Conservation (phyloP, 208 protist genomes). For the Wallacemonas sp. region DNA sequence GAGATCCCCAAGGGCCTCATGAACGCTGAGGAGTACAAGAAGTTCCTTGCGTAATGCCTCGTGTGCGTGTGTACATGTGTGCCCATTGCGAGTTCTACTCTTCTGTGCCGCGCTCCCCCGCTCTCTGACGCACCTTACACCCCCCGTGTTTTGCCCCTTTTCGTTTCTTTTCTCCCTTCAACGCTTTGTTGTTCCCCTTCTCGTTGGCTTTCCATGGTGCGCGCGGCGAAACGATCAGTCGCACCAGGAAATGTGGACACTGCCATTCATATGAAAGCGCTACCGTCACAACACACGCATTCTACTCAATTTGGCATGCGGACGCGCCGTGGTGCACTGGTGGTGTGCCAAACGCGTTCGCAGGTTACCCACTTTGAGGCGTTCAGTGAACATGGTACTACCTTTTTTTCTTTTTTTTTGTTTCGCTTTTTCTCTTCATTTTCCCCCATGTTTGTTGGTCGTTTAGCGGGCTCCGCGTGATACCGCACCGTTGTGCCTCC, state of each 20-base stretch:
- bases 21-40: constrained; percentile 83
- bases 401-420: constrained; percentile 22
- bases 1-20: constrained; percentile 79
- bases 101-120: not conserved
- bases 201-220: constrained; percentile 9
- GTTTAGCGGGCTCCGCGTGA: not conserved
- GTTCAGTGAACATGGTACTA: not conserved
- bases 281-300: not conserved
- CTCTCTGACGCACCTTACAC: not conserved
- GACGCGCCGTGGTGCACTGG: not conserved
- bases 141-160: not conserved
- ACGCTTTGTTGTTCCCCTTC: not conserved
- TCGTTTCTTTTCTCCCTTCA: not conserved
- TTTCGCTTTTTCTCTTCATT: constrained; percentile 15
- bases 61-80: not conserved
- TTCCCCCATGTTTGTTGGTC: not conserved
- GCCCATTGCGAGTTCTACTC: constrained; percentile 13
- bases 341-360: not conserved
- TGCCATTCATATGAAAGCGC: constrained; percentile 14
- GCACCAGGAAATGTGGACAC: constrained; percentile 8
- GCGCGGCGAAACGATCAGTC: not conserved
- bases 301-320: not conserved
- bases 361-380: not conserved
- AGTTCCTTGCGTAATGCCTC: constrained; percentile 73
- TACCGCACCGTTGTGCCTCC: not conserved